These are phyloP conservation scores for Micractinium sp. DNA, from an alignment of 139 green algal species.

Conservation along the genomic window DNA sequence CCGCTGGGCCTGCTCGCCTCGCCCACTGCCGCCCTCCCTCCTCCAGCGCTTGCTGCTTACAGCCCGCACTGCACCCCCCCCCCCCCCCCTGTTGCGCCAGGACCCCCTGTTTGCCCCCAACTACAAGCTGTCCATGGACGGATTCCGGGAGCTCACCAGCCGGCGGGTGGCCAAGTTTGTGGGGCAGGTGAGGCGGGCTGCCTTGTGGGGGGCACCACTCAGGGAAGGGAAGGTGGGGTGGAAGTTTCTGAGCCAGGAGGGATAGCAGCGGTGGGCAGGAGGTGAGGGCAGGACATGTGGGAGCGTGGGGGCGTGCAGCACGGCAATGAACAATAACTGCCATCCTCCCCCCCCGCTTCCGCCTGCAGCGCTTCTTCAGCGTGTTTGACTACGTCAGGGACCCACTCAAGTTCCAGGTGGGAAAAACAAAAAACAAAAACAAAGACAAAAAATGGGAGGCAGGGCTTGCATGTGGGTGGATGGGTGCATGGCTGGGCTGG, in stretches of 20 bases:
- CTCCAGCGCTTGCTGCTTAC: background rate
- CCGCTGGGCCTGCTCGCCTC: background rate
- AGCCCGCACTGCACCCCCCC: background rate
- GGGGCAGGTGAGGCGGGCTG: conserved; percentile 27
- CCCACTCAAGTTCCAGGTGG: conserved; percentile 63
- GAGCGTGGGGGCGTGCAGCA: too few relatives aligned
- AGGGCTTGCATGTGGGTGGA: background rate
- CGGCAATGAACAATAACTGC: too few relatives aligned
- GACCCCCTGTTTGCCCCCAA: conserved; percentile 79
- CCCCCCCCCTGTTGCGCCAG: conserved; percentile 42
- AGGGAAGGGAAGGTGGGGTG: too few relatives aligned
- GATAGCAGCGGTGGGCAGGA: too few relatives aligned
- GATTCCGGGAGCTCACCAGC: conserved; percentile 82
- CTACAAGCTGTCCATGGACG: conserved; percentile 74
- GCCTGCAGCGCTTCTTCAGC: conserved; percentile 67
- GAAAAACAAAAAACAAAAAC: too few relatives aligned
- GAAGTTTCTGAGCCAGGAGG: too few relatives aligned
- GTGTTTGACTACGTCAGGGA: conserved; percentile 53
- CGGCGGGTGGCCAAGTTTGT: conserved; percentile 74
- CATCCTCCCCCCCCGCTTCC: too few relatives aligned
- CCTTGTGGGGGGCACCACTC: too few relatives aligned
- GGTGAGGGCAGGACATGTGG: too few relatives aligned
- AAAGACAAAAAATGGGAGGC: too few relatives aligned
- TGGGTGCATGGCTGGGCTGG: too few relatives aligned
- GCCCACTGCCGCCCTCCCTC: background rate